Conservation (phyloP, 2,329 filamentous ascomycete species). For the Epichloe brachyelytri region DNA sequence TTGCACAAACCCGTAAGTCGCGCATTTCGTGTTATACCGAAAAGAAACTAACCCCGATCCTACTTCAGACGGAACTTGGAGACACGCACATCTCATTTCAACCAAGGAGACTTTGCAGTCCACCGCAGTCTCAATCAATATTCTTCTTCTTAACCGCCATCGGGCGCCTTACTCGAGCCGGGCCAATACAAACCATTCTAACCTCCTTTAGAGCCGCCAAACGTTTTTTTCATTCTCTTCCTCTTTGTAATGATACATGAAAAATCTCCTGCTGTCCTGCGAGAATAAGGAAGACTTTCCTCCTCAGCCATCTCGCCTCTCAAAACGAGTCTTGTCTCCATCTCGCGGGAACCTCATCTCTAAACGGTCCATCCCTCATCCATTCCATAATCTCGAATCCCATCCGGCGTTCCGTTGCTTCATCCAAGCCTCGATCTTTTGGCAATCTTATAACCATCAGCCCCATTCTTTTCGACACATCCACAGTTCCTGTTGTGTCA, state of each 20-base stretch:
- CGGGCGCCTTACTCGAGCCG: too few species aligned
- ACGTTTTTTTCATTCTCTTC: too few species aligned
- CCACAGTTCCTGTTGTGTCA: slow-evolving; percentile 35
- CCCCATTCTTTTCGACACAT: slow-evolving; percentile 38
- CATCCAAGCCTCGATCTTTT: slow-evolving; percentile 37
- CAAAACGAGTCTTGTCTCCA: slow-evolving; percentile 8
- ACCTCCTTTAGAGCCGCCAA: too few species aligned
- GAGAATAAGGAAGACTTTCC: neutral
- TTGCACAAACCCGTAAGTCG: neutral
- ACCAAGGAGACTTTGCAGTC: too few species aligned
- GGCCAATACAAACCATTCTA: too few species aligned
- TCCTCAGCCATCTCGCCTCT: neutral
- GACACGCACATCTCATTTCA: neutral
- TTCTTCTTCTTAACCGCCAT: too few species aligned
- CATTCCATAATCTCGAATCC: slow-evolving; percentile 85
- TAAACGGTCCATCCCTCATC: slow-evolving; percentile 40
- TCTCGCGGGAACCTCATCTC: slow-evolving; percentile 13
- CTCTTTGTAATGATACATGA: too few species aligned
- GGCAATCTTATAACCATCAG: slow-evolving; percentile 42
- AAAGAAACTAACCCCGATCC: too few species aligned
- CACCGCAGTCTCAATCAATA: too few species aligned
- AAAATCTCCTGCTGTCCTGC: too few species aligned
- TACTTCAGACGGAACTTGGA: neutral
- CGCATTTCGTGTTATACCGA: neutral
- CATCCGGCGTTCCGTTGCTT: slow-evolving; percentile 59